Conservation (phyloP, 1,139 yeast species). For the Candida frijolesensis region DNA sequence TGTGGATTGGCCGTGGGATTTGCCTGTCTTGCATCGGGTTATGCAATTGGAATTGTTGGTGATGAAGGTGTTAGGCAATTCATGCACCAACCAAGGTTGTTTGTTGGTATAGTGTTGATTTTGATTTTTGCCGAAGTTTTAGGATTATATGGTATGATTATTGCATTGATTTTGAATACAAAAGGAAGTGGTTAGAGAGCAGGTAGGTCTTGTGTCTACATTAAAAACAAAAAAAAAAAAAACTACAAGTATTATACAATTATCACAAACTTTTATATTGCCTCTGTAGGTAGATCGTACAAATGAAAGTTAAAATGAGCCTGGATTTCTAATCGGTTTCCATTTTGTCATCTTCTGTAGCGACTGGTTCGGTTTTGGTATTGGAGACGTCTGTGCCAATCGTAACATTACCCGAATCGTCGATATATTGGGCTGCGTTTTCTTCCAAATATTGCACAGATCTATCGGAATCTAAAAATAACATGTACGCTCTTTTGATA, state of each 20-base stretch:
- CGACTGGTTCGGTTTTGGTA: constrained; percentile 15
- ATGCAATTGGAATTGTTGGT: constrained; percentile 97
- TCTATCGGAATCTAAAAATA: constrained; percentile 86
- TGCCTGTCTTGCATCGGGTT: constrained; percentile 97
- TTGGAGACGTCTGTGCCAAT: constrained; percentile 34
- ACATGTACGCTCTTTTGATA: constrained; percentile 81
- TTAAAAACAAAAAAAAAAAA: background rate
- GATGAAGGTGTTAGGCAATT: constrained; percentile 98
- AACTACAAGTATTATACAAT: background rate
- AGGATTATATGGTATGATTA: constrained; percentile 94
- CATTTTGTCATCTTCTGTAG: constrained; percentile 48
- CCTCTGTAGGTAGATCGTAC: background rate
- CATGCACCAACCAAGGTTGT: constrained; percentile 94
- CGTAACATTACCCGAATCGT: constrained; percentile 67
- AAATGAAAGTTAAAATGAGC: background rate
- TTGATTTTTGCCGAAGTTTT: constrained; percentile 98
- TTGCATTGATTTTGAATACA: constrained; percentile 87
- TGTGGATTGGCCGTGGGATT: constrained; percentile 95
- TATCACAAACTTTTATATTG: background rate
- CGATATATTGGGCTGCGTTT: constrained; percentile 66
- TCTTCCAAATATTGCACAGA: constrained; percentile 81
- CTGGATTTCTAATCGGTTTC: constrained; percentile 38
- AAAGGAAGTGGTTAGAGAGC: constrained; percentile 62
- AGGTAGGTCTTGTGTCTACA: background rate
- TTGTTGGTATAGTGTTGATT: constrained; percentile 96